Evolutionary conservation across 2,329 filamentous ascomycete species (phyloP), one percentile per base, ranked within the genome.

Genomic region (Trichophyton rubrum): DNA sequence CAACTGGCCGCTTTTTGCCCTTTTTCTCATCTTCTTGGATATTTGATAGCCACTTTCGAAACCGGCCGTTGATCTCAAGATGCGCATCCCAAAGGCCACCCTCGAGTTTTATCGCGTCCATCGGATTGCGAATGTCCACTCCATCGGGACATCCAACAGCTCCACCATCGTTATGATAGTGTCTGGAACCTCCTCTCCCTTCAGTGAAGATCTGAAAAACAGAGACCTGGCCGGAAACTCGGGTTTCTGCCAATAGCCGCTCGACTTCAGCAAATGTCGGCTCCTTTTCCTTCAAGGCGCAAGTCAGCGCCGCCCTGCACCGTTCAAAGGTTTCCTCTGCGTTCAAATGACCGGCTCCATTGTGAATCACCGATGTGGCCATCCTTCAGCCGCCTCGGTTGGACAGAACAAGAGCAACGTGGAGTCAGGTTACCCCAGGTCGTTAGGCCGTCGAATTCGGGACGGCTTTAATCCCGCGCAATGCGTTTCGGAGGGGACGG

Each of bases 1-100:
- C 81, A 53, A 85, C 82, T 60, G 79, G 77, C 67, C 78, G 79
- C 67, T 79, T 80, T 66, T 78, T 80, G 61, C 74, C 74, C 45
- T 40, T 51, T 41, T 59, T 56, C 38, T 73, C 72, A 61, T 78
- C 77, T 66, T 80, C 75, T 58, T 75, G 76, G 72, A 75, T 82
- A 72, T 79, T 74, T 66, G 79, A 78, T 64, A 92, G 77, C 60
- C 84, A 79, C 69, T 85, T 86, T 68, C 89, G 83, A 75, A 92
- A 96, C 69, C 86, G 84, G 66, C 79, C 80, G 71, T 93, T 95
- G 71, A 95, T 85, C 66, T 83, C 81, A 63, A 82, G 81, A 73
- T 97, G 92, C 59, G 84, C 81, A 63, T 84, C 79, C 92, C 92
- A 97, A 55, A 97, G 81, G 63, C 79, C 80, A 61, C 78, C 74